These are phyloP conservation scores for Agaricales sp. DNA, from an alignment of 1,284 basidiomycete species.

Conservation along the genomic window DNA sequence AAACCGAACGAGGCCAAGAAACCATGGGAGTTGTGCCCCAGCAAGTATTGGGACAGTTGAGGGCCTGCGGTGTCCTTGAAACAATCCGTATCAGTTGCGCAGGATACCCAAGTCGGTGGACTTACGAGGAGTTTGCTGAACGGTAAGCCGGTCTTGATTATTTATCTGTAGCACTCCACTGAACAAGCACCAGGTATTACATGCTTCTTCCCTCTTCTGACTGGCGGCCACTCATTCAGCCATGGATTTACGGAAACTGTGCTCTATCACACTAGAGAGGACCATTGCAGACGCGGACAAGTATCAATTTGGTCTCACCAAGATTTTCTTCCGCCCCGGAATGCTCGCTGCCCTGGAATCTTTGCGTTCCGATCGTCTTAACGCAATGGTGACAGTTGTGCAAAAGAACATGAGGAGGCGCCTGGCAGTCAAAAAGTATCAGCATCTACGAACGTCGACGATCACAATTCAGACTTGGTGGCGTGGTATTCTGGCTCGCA, in stretches of 20 bases:
- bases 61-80: slow-evolving; percentile 98
- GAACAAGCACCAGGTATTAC: slow-evolving; percentile 65
- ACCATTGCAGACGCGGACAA: slow-evolving; percentile 92
- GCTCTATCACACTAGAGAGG: slow-evolving; percentile 74
- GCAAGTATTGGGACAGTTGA: slow-evolving; percentile 90
- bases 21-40: slow-evolving; percentile 95
- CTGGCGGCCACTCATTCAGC: slow-evolving; percentile 80
- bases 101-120: slow-evolving; percentile 98
- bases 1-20: slow-evolving; percentile 97
- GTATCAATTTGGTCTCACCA: slow-evolving; percentile 94
- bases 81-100: slow-evolving; percentile 99
- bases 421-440: slow-evolving; percentile 79
- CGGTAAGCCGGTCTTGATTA: slow-evolving; percentile 70
- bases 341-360: slow-evolving; percentile 98
- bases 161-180: slow-evolving; percentile 3
- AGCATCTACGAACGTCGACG: slow-evolving; percentile 59
- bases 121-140: slow-evolving; percentile 98
- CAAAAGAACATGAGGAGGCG: slow-evolving; percentile 94
- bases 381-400: slow-evolving; percentile 86
- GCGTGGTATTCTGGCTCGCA: slow-evolving; percentile 75
- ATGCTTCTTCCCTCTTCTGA: slow-evolving; percentile 86
- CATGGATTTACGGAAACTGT: slow-evolving; percentile 75
- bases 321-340: slow-evolving; percentile 99
- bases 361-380: slow-evolving; percentile 79
- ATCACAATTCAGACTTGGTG: slow-evolving; percentile 93